Evolutionary conservation across 2,329 filamentous ascomycete species (phyloP), one percentile per base, ranked within the genome.

Genomic region (Colletotrichum coccodes): DNA sequence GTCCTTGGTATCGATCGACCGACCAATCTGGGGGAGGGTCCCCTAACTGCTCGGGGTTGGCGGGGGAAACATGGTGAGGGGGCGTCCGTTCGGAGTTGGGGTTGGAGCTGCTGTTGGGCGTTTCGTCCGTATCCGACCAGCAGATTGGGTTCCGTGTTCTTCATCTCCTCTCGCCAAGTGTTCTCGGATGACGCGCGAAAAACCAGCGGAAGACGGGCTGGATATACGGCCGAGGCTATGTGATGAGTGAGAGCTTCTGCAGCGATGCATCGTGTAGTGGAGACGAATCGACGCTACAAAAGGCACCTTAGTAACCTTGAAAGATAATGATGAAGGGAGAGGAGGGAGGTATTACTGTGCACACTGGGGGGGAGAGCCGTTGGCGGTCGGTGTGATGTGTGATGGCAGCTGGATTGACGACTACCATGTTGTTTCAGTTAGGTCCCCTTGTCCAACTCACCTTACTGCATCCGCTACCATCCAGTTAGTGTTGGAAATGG

Each of bases 1-100:
- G 32, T 28, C 34, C 53, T 46, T 18, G 47, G 50, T 62, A 57
- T 47, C 42, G 50, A 67, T 62, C 58, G 57, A 34, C 42, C 32
- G 56, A 42, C 42, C n/a, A 57, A 67, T 57, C 64, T 32, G 64
- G 64, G 62, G 58, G 58, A 62, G 42, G 64, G 42, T 40, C 63
- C 50, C 32, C 40, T 34, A 66, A 30, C 14, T 47, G 32, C 26
- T 32, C 46, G 21, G 28, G 50, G 46, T 23, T 26, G 3, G 62
- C 46, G 34, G 53, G 54, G 21, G 52, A 44, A 38, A 21, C 18
- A n/a, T 56, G 60, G 49, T 47, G 58, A 44, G 42, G 28, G 38
- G 23, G n/a, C n/a, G 26, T 26, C 4, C 28, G 52, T 34, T 34
- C n/a, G 40, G 28, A 57, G 56, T 36, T 47, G 56, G 28, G 18